Evolutionary conservation across 176 grass and related monocot species (phyloP).

Genomic region (Alloteropsis semialata): DNA sequence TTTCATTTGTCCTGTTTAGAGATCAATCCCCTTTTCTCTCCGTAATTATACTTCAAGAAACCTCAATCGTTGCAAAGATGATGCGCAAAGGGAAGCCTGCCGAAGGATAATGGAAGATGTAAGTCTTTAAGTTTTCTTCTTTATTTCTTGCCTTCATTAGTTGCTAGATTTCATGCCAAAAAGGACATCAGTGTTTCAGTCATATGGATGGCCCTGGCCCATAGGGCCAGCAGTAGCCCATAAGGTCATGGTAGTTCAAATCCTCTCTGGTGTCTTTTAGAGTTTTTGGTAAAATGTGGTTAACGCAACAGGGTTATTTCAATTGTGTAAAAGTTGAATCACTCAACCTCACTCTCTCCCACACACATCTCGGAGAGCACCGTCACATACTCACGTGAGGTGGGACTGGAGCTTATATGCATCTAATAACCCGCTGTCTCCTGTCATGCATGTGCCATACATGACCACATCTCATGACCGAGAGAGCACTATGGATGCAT

Average conservation of each 20-base stretch:
- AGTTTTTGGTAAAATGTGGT: conserved; percentile 7
- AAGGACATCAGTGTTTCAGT: neutral
- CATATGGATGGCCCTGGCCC: conserved; percentile 3
- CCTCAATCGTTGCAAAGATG: conserved; percentile 75
- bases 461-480: neutral
- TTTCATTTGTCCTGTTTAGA: conserved; percentile 56
- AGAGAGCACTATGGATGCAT: neutral
- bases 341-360: neutral
- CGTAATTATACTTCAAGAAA: conserved; percentile 66
- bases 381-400: neutral
- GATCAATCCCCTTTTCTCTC: conserved; percentile 67
- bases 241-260: neutral
- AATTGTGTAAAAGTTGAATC: neutral
- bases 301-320: conserved; percentile 7
- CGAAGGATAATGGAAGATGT: conserved; percentile 68
- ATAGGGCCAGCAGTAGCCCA: neutral
- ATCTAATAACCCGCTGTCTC: neutral
- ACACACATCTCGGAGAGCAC: neutral
- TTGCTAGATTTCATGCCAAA: conserved; percentile 4
- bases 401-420: neutral
- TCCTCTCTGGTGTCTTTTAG: conserved; percentile 1
- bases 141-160: neutral
- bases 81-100: conserved; percentile 60
- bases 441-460: neutral
- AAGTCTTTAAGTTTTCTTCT: neutral